Conservation (phyloP, 2,329 filamentous ascomycete genomes). For the Aspergillus sp. region DNA sequence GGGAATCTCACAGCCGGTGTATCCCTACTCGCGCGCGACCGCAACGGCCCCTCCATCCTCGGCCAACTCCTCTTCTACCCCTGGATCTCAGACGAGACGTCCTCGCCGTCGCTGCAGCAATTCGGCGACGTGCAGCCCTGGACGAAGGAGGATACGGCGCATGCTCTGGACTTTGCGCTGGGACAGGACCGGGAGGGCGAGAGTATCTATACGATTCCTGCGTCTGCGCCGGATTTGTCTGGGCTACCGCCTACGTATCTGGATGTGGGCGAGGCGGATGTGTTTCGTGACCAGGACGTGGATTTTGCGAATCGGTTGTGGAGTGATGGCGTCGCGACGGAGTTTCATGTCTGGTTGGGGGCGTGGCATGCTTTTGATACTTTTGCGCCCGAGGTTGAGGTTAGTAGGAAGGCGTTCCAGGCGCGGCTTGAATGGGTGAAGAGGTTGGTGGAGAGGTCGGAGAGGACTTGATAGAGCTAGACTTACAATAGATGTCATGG, state of each 20-base stretch:
- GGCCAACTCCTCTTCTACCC: slow-evolving; percentile 20
- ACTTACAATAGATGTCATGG: too few relatives aligned
- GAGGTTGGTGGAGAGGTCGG: background rate
- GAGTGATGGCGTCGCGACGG: slow-evolving; percentile 4
- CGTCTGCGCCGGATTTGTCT: background rate
- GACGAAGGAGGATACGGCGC: background rate
- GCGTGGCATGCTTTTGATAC: slow-evolving; percentile 17
- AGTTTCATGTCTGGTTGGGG: slow-evolving; percentile 18
- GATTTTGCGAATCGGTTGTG: slow-evolving; percentile 10
- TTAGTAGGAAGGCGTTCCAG: background rate
- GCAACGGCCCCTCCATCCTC: slow-evolving; percentile 12
- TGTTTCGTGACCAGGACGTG: slow-evolving; percentile 13
- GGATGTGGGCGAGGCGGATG: slow-evolving; percentile 16
- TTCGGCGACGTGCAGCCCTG: slow-evolving; percentile 8
- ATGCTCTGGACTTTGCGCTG: background rate
- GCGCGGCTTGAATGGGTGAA: background rate
- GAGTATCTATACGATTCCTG: slow-evolving; percentile 11
- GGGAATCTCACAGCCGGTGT: slow-evolving; percentile 43
- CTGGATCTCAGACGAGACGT: slow-evolving; percentile 17
- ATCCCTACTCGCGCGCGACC: slow-evolving; percentile 19
- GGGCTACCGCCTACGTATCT: slow-evolving; percentile 10
- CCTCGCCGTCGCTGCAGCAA: slow-evolving; percentile 10
- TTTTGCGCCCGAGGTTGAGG: slow-evolving; percentile 10
- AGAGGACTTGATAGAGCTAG: too few relatives aligned
- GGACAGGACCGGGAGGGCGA: slow-evolving; percentile 22